These are phyloP conservation scores for Chamaenerion angustifolium DNA, from an alignment of 345 rosid genomes.

Conservation along the genomic window DNA sequence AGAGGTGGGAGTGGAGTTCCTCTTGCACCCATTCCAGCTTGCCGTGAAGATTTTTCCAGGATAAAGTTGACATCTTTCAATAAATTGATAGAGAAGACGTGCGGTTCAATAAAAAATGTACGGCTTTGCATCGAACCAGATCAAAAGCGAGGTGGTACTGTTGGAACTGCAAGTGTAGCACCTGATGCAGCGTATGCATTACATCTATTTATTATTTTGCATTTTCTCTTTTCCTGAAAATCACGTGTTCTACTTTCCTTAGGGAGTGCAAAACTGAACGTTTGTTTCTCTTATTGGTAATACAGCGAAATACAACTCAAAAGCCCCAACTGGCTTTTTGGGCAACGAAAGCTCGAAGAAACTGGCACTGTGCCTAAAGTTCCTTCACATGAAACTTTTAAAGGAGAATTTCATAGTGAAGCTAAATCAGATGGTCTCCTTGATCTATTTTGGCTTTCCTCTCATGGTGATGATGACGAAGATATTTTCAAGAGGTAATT, in stretches of 20 bases:
- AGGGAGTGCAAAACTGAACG: neutral
- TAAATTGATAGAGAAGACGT: constrained; percentile 78
- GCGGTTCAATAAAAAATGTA: constrained; percentile 75
- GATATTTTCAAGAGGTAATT: constrained; percentile 75
- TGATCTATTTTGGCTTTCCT: constrained; percentile 66
- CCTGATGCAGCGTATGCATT: constrained; percentile 96
- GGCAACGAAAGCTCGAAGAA: constrained; percentile 80
- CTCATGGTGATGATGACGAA: constrained; percentile 34
- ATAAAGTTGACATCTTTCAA: constrained; percentile 88
- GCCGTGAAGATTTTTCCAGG: constrained; percentile 75
- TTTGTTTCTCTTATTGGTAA: neutral
- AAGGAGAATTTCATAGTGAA: constrained; percentile 31
- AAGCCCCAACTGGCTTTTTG: constrained; percentile 99
- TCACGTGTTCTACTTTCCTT: neutral
- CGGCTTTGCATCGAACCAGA: constrained; percentile 74
- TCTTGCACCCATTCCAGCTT: constrained; percentile 82
- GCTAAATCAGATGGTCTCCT: constrained; percentile 27
- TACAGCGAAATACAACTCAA: constrained; percentile 94
- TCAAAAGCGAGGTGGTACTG: constrained; percentile 65
- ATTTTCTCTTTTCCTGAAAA: neutral
- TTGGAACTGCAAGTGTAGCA: constrained; percentile 76
- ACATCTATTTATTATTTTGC: neutral
- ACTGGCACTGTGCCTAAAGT: constrained; percentile 20
- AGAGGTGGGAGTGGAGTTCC: constrained; percentile 11
- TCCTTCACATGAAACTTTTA: constrained; percentile 25